Percentiles rank a stretch among this genome's conserved stretches.
Evolutionary conservation across 345 rosid genomes (phyloP).

Genomic region (Hypericum perforatum): DNA sequence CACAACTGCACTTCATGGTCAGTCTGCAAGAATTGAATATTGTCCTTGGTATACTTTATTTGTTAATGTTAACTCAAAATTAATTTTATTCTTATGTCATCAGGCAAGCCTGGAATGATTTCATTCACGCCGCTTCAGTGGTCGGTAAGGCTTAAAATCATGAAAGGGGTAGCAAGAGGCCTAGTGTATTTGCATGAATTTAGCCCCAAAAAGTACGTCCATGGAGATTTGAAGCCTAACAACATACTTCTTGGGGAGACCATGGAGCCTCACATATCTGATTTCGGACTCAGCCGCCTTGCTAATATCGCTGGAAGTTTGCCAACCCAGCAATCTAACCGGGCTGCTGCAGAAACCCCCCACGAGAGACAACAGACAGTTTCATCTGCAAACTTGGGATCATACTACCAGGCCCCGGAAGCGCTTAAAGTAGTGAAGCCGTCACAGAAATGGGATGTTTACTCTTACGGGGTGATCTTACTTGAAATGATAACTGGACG

Average conservation of each 20-base stretch:
- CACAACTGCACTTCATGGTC: conserved; percentile 78
- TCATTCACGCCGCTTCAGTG: conserved; percentile 55
- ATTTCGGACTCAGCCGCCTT: conserved; percentile 80
- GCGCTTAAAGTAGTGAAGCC: conserved; percentile 74
- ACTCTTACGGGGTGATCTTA: conserved; percentile 77
- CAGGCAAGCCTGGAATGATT: conserved; percentile 74
- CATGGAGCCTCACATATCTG: conserved; percentile 74
- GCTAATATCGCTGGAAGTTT: conserved; percentile 90
- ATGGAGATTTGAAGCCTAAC: conserved; percentile 83
- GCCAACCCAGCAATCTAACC: conserved; percentile 55
- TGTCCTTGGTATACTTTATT: background rate
- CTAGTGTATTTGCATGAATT: conserved; percentile 80
- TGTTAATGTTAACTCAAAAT: background rate
- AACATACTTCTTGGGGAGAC: conserved; percentile 72
- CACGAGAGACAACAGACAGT: conserved; percentile 50
- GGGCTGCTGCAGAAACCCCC: conserved; percentile 35
- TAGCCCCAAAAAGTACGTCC: conserved; percentile 87
- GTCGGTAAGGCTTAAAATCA: conserved; percentile 62
- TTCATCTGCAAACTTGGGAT: conserved; percentile 41
- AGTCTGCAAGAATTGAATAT: conserved; percentile 7
- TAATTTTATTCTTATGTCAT: conserved; percentile 8
- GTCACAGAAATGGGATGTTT: conserved; percentile 96
- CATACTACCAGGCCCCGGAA: conserved; percentile 85
- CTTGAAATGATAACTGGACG: conserved; percentile 77
- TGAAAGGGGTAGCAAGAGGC: conserved; percentile 68